Conservation (phyloP, 768 basidiomycete genomes). For the Wakefieldia striispora region DNA sequence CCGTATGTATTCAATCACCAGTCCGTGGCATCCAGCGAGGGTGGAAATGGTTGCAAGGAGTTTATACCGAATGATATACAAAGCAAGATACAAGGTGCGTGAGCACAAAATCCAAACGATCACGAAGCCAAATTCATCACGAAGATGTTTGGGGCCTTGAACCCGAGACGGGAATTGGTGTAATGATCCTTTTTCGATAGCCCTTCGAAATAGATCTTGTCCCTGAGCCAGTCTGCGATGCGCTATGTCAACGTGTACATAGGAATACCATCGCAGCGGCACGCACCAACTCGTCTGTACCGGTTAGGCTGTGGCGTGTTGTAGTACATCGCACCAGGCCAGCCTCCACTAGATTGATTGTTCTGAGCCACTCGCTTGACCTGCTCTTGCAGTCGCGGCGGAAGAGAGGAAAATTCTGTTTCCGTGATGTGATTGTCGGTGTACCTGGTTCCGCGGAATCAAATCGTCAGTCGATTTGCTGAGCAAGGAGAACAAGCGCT, state of each 20-base stretch:
- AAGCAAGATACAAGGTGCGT: slow-evolving; percentile 10
- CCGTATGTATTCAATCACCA: no score
- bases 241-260: background rate
- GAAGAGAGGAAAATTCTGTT: slow-evolving; percentile 57
- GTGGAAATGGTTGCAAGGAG: background rate
- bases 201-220: slow-evolving; percentile 67
- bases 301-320: slow-evolving; percentile 47
- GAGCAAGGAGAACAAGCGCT: background rate
- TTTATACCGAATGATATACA: slow-evolving; percentile 4
- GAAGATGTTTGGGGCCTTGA: slow-evolving; percentile 76
- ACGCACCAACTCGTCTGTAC: slow-evolving; percentile 64
- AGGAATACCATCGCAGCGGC: background rate
- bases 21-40: background rate
- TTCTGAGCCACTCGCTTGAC: slow-evolving; percentile 59
- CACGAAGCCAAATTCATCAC: slow-evolving; percentile 62
- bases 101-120: slow-evolving; percentile 6
- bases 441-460: slow-evolving; percentile 47
- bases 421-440: slow-evolving; percentile 67
- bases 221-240: slow-evolving; percentile 70
- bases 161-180: slow-evolving; percentile 60
- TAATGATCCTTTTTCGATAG: slow-evolving; percentile 62
- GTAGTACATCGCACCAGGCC: slow-evolving; percentile 41
- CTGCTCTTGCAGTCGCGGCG: slow-evolving; percentile 66
- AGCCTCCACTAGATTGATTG: slow-evolving; percentile 33
- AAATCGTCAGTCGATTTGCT: slow-evolving; percentile 9